phyloP scores from a whole-genome alignment of 495 filamentous ascomycete genomes.

The Aspergillus baeticus region DNA sequence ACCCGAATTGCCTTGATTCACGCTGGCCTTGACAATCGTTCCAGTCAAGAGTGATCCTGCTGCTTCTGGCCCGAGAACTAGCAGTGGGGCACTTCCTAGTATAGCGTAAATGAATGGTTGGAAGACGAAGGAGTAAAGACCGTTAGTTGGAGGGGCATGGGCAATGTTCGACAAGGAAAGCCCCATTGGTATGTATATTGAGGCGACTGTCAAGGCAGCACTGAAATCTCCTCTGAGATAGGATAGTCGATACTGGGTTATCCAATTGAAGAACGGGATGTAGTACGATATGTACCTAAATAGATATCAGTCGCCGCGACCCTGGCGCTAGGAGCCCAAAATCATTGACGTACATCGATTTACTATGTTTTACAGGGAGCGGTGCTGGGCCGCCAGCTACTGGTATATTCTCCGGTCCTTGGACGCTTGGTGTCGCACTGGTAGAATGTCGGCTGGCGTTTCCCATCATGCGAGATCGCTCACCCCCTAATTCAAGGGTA shows the following conservation, averaged over 20 bases:
- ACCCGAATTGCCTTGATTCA: constrained; percentile 61
- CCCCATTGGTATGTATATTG: constrained; percentile 97
- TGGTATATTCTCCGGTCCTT: constrained; percentile 35
- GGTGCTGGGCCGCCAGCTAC: constrained; percentile 32
- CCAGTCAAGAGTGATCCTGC: constrained; percentile 89
- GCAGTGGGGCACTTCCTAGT: constrained; percentile 83
- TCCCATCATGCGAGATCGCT: neutral
- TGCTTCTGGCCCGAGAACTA: constrained; percentile 96
- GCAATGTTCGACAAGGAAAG: constrained; percentile 89
- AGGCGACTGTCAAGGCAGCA: constrained; percentile 85
- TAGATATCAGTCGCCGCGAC: neutral
- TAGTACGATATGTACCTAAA: constrained; percentile 89
- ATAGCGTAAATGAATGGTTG: constrained; percentile 88
- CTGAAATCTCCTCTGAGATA: constrained; percentile 84
- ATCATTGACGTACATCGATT: constrained; percentile 31
- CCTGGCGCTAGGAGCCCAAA: neutral
- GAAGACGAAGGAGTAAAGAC: constrained; percentile 92
- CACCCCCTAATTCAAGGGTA: constrained; percentile 12
- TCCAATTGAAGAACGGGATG: constrained; percentile 86
- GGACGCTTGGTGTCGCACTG: constrained; percentile 16
- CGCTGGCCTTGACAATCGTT: constrained; percentile 74
- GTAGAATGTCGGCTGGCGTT: constrained; percentile 15
- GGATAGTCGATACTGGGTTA: constrained; percentile 74
- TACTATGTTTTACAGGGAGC: constrained; percentile 31
- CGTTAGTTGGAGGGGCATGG: constrained; percentile 90